phyloP scores from a whole-genome alignment of 208 protist genomes.

The Tritrichomonas musculus region DNA sequence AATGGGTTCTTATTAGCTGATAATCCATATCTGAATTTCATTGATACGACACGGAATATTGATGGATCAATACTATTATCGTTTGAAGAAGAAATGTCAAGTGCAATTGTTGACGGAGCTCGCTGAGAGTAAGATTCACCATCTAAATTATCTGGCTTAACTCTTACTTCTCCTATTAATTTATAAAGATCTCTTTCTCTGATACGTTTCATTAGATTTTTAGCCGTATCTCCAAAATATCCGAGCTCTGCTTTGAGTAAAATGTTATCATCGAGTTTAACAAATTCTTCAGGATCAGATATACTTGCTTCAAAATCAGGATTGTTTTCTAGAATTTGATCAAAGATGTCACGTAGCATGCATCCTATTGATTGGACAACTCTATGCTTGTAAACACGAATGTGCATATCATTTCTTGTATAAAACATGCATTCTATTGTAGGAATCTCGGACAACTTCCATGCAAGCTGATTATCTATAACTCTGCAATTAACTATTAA shows the following conservation, averaged over 20 bases:
- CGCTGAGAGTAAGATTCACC: neutral
- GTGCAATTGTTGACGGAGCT: neutral
- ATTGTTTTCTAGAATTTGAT: neutral
- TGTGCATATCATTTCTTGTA: neutral
- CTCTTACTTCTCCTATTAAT: neutral
- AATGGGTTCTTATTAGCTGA: neutral
- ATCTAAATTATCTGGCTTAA: neutral
- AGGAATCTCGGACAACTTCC: conserved; percentile 11
- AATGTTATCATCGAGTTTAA: neutral
- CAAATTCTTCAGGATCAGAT: neutral
- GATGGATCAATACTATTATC: neutral
- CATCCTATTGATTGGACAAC: neutral
- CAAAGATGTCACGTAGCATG: neutral
- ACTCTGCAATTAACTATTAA: neutral
- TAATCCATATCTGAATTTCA: neutral
- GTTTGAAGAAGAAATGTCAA: neutral
- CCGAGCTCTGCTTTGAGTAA: neutral
- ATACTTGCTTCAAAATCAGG: neutral
- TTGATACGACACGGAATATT: neutral
- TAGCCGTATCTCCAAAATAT: neutral
- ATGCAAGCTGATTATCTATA: neutral
- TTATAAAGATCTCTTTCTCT: neutral
- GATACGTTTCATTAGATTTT: neutral
- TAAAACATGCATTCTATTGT: neutral
- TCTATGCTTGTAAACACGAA: conserved; percentile 19